Percentiles rank a stretch among this genome's conserved stretches.
These are phyloP conservation scores for Colletotrichum australisinense DNA, from an alignment of 2,329 filamentous ascomycete genomes.

Conservation along the genomic window DNA sequence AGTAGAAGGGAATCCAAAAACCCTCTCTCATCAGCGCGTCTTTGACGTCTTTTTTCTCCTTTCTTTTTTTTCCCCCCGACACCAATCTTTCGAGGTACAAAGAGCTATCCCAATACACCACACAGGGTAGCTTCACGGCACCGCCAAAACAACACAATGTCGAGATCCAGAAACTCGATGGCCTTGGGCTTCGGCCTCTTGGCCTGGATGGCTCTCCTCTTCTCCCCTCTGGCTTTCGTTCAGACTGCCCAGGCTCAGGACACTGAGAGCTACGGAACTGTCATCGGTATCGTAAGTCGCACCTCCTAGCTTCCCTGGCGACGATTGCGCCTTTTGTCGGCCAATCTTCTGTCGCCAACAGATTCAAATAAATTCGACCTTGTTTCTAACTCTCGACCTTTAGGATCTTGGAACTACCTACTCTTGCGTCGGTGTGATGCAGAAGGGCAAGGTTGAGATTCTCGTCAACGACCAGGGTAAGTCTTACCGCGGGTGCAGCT, in stretches of 20 bases:
- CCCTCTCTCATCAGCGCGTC: slow-evolving; percentile 6
- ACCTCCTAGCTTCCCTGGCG: neutral
- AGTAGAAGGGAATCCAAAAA: slow-evolving; percentile 31
- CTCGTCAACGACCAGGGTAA: slow-evolving; percentile 87
- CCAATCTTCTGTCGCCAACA: neutral
- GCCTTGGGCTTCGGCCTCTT: slow-evolving; percentile 87
- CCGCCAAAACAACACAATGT: slow-evolving; percentile 49
- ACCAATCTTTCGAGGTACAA: neutral
- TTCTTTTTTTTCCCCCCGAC: slow-evolving; percentile 14
- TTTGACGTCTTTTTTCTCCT: slow-evolving; percentile 3
- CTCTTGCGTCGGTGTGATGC: slow-evolving; percentile 95
- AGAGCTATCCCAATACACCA: slow-evolving; percentile 1
- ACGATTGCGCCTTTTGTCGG: neutral
- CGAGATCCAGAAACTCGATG: slow-evolving; percentile 74
- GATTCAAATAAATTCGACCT: neutral
- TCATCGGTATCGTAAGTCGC: slow-evolving; percentile 87
- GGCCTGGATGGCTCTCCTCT: slow-evolving; percentile 91
- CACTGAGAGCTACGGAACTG: slow-evolving; percentile 83
- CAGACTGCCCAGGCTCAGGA: slow-evolving; percentile 80
- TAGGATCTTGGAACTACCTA: slow-evolving; percentile 88
- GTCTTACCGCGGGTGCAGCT: neutral
- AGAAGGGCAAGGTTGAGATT: slow-evolving; percentile 94
- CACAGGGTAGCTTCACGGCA: slow-evolving; percentile 33
- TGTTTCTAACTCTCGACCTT: neutral
- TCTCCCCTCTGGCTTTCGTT: slow-evolving; percentile 88